A percentile compares a stretch with the other conserved stretches of the same genome.
These are phyloP conservation scores for Boletus vinaceobasis DNA, from an alignment of 768 basidiomycete species.

Conservation along the genomic window DNA sequence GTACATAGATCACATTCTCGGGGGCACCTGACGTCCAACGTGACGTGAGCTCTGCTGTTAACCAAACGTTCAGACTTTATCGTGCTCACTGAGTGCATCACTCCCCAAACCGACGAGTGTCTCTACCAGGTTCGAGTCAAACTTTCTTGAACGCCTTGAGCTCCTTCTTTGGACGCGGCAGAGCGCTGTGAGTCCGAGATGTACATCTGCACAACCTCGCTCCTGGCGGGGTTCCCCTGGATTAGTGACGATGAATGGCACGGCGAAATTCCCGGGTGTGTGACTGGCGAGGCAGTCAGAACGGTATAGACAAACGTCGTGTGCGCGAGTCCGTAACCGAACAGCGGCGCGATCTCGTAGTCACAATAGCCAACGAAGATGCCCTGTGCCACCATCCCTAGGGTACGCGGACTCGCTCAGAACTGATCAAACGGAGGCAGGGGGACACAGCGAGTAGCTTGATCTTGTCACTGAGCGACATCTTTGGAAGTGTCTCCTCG, in stretches of 20 bases:
- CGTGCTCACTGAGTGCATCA: background rate
- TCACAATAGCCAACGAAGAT: background rate
- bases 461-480: background rate
- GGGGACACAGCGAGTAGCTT: background rate
- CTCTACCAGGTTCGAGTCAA: background rate
- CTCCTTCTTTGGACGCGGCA: background rate
- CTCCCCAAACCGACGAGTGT: background rate
- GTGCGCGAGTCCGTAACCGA: background rate
- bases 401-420: background rate
- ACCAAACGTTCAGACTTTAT: no score
- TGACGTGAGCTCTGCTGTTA: background rate
- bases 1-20: conserved; percentile 1
- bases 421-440: background rate
- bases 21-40: background rate
- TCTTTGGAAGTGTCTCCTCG: background rate
- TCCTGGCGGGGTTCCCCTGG: no score
- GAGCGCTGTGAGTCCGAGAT: background rate
- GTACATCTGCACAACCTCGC: background rate
- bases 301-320: no score
- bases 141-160: background rate
- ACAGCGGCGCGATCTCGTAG: background rate
- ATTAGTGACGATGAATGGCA: no score
- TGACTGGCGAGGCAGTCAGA: no score
- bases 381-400: background rate
- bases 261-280: no score